Conservation (phyloP, 495 filamentous ascomycete genomes). For the Copromyces sp. region DNA sequence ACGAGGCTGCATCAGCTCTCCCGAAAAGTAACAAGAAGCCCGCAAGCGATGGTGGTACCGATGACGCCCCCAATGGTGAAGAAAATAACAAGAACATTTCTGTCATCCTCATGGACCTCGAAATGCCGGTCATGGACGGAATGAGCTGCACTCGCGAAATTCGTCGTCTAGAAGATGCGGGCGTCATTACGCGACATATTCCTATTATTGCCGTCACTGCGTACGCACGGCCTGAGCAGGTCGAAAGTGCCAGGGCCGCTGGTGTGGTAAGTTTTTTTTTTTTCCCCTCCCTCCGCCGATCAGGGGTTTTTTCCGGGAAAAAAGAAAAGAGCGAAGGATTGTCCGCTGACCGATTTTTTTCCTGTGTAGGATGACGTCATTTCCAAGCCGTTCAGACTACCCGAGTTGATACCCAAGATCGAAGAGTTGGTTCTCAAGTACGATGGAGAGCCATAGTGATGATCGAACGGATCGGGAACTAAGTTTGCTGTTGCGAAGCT, state of each 20-base stretch:
- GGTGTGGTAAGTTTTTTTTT: slow-evolving; percentile 35
- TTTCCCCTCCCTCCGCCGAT: slow-evolving; percentile 10
- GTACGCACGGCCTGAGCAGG: slow-evolving; percentile 63
- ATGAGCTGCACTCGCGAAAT: slow-evolving; percentile 62
- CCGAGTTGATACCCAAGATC: slow-evolving; percentile 62
- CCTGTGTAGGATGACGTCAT: slow-evolving; percentile 61
- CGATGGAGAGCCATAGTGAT: background rate
- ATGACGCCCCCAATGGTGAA: slow-evolving; percentile 5
- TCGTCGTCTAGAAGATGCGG: slow-evolving; percentile 48
- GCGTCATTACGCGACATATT: slow-evolving; percentile 45
- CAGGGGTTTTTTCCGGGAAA: slow-evolving; percentile 28
- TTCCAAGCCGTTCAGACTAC: slow-evolving; percentile 68
- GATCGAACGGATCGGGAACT: background rate
- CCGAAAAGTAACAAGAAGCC: background rate
- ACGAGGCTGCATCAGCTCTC: background rate
- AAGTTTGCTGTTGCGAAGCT: background rate
- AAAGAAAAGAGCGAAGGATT: background rate
- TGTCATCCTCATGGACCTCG: slow-evolving; percentile 73
- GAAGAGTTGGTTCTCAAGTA: slow-evolving; percentile 35
- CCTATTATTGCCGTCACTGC: slow-evolving; percentile 76
- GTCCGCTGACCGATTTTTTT: background rate
- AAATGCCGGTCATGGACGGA: slow-evolving; percentile 86
- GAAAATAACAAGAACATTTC: slow-evolving; percentile 36
- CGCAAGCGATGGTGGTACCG: background rate
- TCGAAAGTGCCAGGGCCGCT: slow-evolving; percentile 39